Evolutionary conservation across 2,329 filamentous ascomycete species (phyloP), one percentile per base, ranked within the genome.

Genomic region (Aspergillus sergii): DNA sequence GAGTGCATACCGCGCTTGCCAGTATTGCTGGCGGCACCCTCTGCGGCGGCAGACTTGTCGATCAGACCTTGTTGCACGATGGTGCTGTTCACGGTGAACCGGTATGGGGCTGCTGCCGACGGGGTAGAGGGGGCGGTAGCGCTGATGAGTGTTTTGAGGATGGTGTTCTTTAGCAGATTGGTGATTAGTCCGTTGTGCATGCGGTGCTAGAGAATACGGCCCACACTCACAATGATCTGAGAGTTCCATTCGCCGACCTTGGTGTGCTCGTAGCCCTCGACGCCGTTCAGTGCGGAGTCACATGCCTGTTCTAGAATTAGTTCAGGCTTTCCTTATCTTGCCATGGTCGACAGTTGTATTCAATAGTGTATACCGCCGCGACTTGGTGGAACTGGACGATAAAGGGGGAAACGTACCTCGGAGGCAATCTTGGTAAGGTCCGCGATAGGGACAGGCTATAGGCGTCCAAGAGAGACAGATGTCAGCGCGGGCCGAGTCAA

Each of bases 1-100:
- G 80, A 80, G 72, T 84, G 81, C 82, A 84, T 83, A 68, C 95
- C 95, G 68, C 94, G 88, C 69, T 94, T 88, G 61, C 93, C 94
- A 61, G 91, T 90, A 32, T 87, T 89, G 65, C 85, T 84, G 28
- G 77, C 75, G n/a, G 81, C 79, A 67, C 84, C 82, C 75, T 85
- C 86, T 58, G 84, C 85, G 59, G 85, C 84, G 68, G 85, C 82
- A 34, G 79, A 75, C 67, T 75, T 74, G 66, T 78, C 74, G 57
- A 80, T 87, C 39, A 94, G 84, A 23, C 78, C 79, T 82, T 98
- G 94, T 83, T 99, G 94, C 71, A 98, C 96, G 76, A 98, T 97
- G 69, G 94, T 98, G 84, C 92, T 96, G 85, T 97, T 98, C 82
- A 96, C 93, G 71, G 93, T 92, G 82, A 94, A 98, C 81, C 98